Evolutionary conservation across 140 eudicot genomes (phyloP).

Genomic region (Anethum foeniculum): DNA sequence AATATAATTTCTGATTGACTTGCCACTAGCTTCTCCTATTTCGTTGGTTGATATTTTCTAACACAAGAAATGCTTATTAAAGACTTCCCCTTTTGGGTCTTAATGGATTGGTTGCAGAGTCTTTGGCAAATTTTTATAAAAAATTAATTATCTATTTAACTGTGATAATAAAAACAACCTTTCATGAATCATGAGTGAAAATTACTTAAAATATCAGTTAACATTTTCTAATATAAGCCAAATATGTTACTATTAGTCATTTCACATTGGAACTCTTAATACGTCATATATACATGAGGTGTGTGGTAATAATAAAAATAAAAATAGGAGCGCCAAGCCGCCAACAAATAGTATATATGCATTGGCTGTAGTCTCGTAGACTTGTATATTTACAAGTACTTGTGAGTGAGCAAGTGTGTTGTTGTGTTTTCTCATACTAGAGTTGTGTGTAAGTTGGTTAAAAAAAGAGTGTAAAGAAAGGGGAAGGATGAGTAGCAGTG

Average conservation of each 20-base stretch:
- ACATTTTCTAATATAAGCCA: not conserved
- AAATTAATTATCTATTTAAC: not conserved
- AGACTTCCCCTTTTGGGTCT: not conserved
- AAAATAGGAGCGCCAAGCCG: not conserved
- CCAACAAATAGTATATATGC: not conserved
- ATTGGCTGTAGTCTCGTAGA: not conserved
- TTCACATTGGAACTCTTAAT: not conserved
- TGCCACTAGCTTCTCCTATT: not conserved
- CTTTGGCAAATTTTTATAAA: not conserved
- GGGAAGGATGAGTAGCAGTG: conserved; percentile 2
- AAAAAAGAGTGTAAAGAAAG: not conserved
- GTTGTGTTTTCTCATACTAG: not conserved
- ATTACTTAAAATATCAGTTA: not conserved
- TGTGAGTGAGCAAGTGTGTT: not conserved
- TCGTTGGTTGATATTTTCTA: not conserved
- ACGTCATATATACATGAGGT: not conserved
- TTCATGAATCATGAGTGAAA: not conserved
- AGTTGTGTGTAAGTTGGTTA: not conserved
- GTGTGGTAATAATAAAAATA: not conserved
- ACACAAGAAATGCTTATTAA: not conserved
- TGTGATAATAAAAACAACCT: not conserved
- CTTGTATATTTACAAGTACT: not conserved
- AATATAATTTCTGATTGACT: not conserved
- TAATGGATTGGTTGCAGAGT: not conserved
- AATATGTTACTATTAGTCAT: not conserved